Evolutionary conservation across 257 asterid genomes (phyloP).

Genomic region (Nicotiana otophora): DNA sequence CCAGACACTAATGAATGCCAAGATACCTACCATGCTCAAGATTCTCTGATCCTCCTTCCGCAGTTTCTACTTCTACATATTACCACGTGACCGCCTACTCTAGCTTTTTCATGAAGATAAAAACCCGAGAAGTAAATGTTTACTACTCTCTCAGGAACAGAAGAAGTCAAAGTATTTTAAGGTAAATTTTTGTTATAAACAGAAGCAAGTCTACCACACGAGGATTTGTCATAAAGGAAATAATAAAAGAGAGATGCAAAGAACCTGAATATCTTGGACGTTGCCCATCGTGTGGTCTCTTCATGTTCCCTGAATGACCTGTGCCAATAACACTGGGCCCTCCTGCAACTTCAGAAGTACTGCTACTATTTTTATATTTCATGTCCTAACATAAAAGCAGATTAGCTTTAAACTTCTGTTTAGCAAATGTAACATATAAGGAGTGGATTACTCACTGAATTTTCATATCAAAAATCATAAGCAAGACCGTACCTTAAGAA

Average conservation of each 20-base stretch:
- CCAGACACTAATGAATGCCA: not conserved
- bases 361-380: constrained; percentile 32
- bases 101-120: not conserved
- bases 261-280: constrained; percentile 48
- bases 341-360: constrained; percentile 35
- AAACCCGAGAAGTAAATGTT: not conserved
- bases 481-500: constrained; percentile 44
- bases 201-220: not conserved
- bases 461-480: not conserved
- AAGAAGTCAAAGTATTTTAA: not conserved
- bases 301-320: constrained; percentile 25
- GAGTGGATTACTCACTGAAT: not conserved
- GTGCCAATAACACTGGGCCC: constrained; percentile 23
- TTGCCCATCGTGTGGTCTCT: constrained; percentile 42
- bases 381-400: constrained; percentile 34
- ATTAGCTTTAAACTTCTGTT: not conserved
- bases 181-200: not conserved
- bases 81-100: not conserved
- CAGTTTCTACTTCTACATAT: not conserved
- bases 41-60: not conserved
- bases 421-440: not conserved
- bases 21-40: not conserved
- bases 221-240: not conserved
- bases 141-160: not conserved
- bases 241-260: not conserved